These are phyloP conservation scores for Entelexis paramagnoliae DNA, from an alignment of 1,139 yeast genomes.

Conservation along the genomic window DNA sequence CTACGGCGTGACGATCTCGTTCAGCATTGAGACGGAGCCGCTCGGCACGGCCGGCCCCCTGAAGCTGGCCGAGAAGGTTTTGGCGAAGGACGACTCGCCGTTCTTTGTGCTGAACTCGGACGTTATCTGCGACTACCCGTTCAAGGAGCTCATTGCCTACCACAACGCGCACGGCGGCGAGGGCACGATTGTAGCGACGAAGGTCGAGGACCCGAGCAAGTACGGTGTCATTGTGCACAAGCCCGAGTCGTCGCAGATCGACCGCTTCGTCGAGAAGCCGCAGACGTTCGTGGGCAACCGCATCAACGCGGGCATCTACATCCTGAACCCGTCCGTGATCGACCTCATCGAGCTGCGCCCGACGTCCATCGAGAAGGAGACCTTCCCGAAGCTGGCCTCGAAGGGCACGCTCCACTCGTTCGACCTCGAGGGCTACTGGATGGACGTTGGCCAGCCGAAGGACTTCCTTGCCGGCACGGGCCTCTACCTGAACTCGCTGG, in stretches of 20 bases:
- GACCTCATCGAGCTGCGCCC: conserved; percentile 96
- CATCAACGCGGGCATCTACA: conserved; percentile 94
- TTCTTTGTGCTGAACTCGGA: conserved; percentile 97
- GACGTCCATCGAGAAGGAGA: conserved; percentile 98
- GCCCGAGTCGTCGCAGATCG: conserved; percentile 86
- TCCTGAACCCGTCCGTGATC: conserved; percentile 91
- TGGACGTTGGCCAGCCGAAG: conserved; percentile 99
- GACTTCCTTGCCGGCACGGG: conserved; percentile 97
- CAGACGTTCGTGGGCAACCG: conserved; percentile 98
- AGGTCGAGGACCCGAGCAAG: conserved; percentile 98
- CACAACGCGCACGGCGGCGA: conserved; percentile 94
- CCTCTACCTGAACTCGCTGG: conserved; percentile 75
- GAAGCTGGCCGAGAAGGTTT: conserved; percentile 88
- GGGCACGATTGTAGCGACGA: conserved; percentile 98
- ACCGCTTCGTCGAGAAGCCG: conserved; percentile 98
- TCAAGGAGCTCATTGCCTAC: conserved; percentile 82
- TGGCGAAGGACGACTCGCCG: conserved; percentile 91
- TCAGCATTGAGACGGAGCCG: conserved; percentile 98
- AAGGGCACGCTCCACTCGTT: conserved; percentile 82
- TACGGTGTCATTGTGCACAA: conserved; percentile 99
- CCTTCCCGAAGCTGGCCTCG: conserved; percentile 93
- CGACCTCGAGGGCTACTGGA: conserved; percentile 99
- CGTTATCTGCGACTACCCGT: conserved; percentile 97
- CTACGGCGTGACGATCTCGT: conserved; percentile 90
- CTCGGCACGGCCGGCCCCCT: conserved; percentile 99